Evolutionary conservation across 805 yeast species (phyloP).

Genomic region (Lipomyces kockii): DNA sequence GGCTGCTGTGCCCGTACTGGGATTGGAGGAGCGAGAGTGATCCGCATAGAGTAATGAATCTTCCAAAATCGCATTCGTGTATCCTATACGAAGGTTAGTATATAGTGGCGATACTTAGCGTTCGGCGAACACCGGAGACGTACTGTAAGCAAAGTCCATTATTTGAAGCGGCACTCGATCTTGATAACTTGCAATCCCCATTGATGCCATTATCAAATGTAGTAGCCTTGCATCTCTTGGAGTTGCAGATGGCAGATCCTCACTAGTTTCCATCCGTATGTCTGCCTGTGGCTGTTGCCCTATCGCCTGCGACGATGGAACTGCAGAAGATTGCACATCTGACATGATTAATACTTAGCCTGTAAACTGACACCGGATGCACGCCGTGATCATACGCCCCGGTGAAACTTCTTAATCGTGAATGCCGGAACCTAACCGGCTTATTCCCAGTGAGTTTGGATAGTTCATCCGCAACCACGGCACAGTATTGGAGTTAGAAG

Average conservation of each 20-base stretch:
- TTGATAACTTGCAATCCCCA: slow-evolving; percentile 87
- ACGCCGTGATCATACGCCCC: neutral
- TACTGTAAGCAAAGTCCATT: slow-evolving; percentile 89
- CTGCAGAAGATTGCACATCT: neutral
- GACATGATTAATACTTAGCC: neutral
- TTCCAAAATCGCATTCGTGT: slow-evolving; percentile 81
- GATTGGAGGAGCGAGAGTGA: slow-evolving; percentile 53
- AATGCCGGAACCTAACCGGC: too few relatives aligned
- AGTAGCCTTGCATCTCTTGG: slow-evolving; percentile 92
- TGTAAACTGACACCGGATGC: neutral
- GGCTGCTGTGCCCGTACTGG: slow-evolving; percentile 29
- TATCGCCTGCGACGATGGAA: neutral
- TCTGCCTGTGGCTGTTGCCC: slow-evolving; percentile 6
- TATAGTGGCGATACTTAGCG: neutral
- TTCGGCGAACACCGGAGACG: slow-evolving; percentile 1
- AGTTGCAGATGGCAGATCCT: slow-evolving; percentile 33
- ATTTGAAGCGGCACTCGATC: slow-evolving; percentile 95
- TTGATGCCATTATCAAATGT: slow-evolving; percentile 90
- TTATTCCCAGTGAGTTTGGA: neutral
- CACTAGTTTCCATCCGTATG: slow-evolving; percentile 11
- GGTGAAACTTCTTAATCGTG: neutral
- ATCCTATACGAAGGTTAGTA: slow-evolving; percentile 49
- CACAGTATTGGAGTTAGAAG: neutral
- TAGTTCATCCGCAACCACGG: neutral
- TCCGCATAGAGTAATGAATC: slow-evolving; percentile 91